phyloP scores from a whole-genome alignment of 2,329 filamentous ascomycete species.

The Pleomassaria siparia region DNA sequence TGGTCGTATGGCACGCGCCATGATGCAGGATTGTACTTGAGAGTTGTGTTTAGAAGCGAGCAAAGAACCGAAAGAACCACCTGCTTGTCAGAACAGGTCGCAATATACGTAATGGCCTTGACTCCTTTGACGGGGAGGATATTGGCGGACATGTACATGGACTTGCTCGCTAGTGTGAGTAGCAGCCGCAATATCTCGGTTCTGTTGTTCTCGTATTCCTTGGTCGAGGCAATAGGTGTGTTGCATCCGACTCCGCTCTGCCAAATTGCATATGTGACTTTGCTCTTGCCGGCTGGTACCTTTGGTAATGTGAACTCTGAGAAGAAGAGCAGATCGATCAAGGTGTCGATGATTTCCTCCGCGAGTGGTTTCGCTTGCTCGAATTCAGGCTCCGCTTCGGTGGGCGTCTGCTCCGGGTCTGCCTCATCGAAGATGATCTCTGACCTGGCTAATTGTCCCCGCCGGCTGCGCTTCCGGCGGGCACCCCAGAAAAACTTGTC shows the following conservation, averaged over 20 bases:
- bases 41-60: constrained; percentile 88
- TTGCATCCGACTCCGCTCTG: constrained; percentile 97
- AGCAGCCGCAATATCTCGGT: constrained; percentile 86
- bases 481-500: constrained; percentile 89
- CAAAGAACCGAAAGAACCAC: constrained; percentile 86
- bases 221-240: constrained; percentile 80
- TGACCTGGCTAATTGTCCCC: constrained; percentile 51
- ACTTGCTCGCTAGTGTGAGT: constrained; percentile 82
- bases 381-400: constrained; percentile 61
- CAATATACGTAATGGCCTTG: constrained; percentile 83
- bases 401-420: constrained; percentile 52
- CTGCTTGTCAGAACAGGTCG: constrained; percentile 86
- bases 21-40: constrained; percentile 92
- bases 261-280: constrained; percentile 94
- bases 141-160: constrained; percentile 87
- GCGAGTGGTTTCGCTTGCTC: constrained; percentile 85
- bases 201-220: constrained; percentile 89
- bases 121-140: constrained; percentile 80
- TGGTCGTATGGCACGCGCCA: constrained; percentile 96
- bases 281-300: constrained; percentile 69
- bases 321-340: constrained; percentile 89
- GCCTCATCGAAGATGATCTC: constrained; percentile 86
- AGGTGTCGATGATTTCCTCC: constrained; percentile 87
- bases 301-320: constrained; percentile 83
- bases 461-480: constrained; percentile 61